Conservation (phyloP, 2,329 filamentous ascomycete species). For the Dothistroma pini region DNA sequence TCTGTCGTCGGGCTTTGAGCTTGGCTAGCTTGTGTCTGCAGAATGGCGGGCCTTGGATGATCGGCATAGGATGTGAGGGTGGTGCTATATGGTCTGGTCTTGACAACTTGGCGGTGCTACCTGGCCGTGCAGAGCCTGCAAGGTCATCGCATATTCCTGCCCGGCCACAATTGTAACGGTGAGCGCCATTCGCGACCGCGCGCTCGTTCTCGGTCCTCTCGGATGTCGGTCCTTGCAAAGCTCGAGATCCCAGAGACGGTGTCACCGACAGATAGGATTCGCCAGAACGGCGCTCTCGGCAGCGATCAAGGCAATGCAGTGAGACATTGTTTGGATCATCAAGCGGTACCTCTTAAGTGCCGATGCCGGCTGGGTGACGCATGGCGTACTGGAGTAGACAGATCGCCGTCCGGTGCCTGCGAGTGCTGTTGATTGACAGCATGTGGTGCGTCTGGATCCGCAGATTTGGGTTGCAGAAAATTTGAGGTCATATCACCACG, state of each 20-base stretch:
- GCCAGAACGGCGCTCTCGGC: neutral
- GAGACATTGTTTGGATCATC: neutral
- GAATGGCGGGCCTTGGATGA: conserved; percentile 4
- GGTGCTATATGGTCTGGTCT: neutral
- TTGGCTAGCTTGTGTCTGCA: conserved; percentile 17
- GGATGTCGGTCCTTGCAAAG: neutral
- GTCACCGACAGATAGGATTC: neutral
- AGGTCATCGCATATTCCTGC: neutral
- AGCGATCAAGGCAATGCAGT: neutral
- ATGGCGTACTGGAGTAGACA: neutral
- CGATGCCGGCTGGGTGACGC: neutral
- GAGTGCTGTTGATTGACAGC: neutral
- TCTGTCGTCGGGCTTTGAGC: conserved; percentile 1
- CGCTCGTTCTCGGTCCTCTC: neutral
- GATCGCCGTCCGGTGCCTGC: neutral
- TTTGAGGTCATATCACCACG: neutral
- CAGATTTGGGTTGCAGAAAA: neutral
- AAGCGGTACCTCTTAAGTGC: neutral
- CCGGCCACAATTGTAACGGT: neutral
- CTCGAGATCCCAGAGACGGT: neutral
- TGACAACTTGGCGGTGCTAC: neutral
- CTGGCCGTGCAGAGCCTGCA: neutral
- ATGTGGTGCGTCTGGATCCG: neutral
- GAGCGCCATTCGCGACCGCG: neutral
- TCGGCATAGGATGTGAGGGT: neutral